phyloP scores from a whole-genome alignment of 805 yeast genomes.

The Sugiyamaella mastotermitis region DNA sequence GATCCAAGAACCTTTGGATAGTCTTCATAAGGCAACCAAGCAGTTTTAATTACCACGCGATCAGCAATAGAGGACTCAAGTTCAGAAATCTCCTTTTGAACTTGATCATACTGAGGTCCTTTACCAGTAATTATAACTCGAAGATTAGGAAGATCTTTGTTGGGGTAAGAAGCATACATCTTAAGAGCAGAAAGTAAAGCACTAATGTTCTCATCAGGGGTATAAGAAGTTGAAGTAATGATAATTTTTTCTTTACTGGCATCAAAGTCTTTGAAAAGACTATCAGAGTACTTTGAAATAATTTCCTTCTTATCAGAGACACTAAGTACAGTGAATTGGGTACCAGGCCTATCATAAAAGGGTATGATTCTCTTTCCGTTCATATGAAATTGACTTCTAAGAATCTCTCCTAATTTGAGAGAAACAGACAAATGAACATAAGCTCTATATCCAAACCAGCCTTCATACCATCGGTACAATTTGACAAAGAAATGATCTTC shows the following conservation, averaged over 20 bases:
- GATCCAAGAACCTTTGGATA: constrained; percentile 70
- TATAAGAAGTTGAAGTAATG: constrained; percentile 86
- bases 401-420: constrained; percentile 56
- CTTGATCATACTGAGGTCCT: constrained; percentile 70
- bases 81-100: constrained; percentile 41
- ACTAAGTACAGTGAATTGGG: constrained; percentile 41
- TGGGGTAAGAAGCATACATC: constrained; percentile 40
- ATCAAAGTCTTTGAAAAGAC: constrained; percentile 33
- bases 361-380: constrained; percentile 46
- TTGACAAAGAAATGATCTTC: constrained; percentile 53
- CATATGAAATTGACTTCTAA: constrained; percentile 52
- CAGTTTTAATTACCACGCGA: constrained; percentile 52
- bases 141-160: constrained; percentile 39
- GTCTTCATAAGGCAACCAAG: constrained; percentile 73
- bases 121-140: constrained; percentile 89
- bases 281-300: constrained; percentile 30
- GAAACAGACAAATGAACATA: constrained; percentile 78
- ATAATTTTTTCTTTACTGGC: constrained; percentile 50
- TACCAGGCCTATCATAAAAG: constrained; percentile 81
- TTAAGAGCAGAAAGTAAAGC: constrained; percentile 64
- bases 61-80: constrained; percentile 35
- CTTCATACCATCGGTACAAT: constrained; percentile 58
- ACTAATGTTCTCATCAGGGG: constrained; percentile 88
- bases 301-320: constrained; percentile 28
- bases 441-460: constrained; percentile 53